A percentile compares a stretch with the other conserved stretches of the same genome.
These are phyloP conservation scores for Millerago galiae DNA, from an alignment of 805 yeast genomes.

Conservation along the genomic window DNA sequence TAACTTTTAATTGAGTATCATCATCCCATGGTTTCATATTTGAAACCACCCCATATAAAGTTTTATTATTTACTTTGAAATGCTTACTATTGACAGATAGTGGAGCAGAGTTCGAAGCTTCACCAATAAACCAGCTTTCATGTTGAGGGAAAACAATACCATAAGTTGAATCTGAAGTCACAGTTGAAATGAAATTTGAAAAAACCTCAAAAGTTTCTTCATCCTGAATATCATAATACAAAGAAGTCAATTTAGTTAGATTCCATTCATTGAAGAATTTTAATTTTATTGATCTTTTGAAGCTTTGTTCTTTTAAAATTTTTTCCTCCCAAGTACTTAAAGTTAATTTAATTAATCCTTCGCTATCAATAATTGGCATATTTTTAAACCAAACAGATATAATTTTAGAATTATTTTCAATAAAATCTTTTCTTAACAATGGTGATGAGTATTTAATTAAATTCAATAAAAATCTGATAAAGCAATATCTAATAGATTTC, in stretches of 20 bases:
- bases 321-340: slow-evolving; percentile 41
- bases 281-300: slow-evolving; percentile 64
- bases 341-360: slow-evolving; percentile 32
- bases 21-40: slow-evolving; percentile 80
- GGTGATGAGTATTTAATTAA: slow-evolving; percentile 45
- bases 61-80: slow-evolving; percentile 61
- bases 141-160: slow-evolving; percentile 44
- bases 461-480: slow-evolving; percentile 55
- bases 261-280: slow-evolving; percentile 75
- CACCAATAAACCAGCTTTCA: slow-evolving; percentile 41
- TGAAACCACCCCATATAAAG: slow-evolving; percentile 55
- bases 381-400: slow-evolving; percentile 64
- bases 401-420: slow-evolving; percentile 50
- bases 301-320: slow-evolving; percentile 53
- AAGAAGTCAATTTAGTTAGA: slow-evolving; percentile 47
- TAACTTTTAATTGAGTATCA: slow-evolving; percentile 50
- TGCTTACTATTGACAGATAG: slow-evolving; percentile 39
- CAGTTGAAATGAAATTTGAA: slow-evolving; percentile 36
- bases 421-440: slow-evolving; percentile 55
- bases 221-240: slow-evolving; percentile 36
- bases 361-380: slow-evolving; percentile 47
- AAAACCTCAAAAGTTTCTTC: slow-evolving; percentile 34
- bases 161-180: slow-evolving; percentile 42
- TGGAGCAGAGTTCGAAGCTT: slow-evolving; percentile 16
- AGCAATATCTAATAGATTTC: slow-evolving; percentile 48